phyloP scores from a whole-genome alignment of 1,284 basidiomycete species.

The Boletellus sp. region DNA sequence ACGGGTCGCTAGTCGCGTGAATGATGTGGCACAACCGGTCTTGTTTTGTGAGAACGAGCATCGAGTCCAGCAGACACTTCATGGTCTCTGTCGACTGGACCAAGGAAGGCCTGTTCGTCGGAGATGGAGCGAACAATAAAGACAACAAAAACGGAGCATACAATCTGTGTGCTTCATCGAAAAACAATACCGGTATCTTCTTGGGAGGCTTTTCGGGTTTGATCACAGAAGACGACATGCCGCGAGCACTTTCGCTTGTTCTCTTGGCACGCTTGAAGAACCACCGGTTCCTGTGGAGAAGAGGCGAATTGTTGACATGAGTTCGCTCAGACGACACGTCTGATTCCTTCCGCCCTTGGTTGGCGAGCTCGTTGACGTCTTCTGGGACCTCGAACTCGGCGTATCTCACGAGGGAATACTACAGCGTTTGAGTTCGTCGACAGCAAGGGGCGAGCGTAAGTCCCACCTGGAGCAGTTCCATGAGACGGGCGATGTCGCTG shows the following conservation, averaged over 20 bases:
- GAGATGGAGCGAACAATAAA: constrained; percentile 4
- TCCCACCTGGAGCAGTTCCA: constrained; percentile 75
- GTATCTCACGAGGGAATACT: constrained; percentile 70
- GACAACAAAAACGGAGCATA: constrained; percentile 33
- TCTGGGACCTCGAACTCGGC: constrained; percentile 59
- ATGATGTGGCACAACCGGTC: constrained; percentile 79
- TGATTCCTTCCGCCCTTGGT: constrained; percentile 29
- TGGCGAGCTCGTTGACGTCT: constrained; percentile 26
- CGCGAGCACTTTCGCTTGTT: constrained; percentile 25
- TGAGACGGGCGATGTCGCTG: constrained; percentile 75
- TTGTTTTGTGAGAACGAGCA: constrained; percentile 83
- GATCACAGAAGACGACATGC: constrained; percentile 30
- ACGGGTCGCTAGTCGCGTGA: constrained; percentile 79
- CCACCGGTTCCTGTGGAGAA: constrained; percentile 30
- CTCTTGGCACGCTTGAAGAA: constrained; percentile 31
- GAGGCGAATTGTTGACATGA: constrained; percentile 32
- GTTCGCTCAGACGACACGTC: constrained; percentile 34
- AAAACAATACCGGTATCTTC: constrained; percentile 76
- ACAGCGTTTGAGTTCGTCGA: neutral
- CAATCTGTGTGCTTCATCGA: constrained; percentile 83
- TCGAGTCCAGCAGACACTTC: constrained; percentile 78
- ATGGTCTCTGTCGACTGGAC: constrained; percentile 74
- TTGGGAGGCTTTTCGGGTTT: constrained; percentile 44
- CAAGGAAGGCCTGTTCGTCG: constrained; percentile 52
- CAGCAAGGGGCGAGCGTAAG: constrained; percentile 1